Evolutionary conservation across 106 monocot species (phyloP).

Genomic region (Triglochin maritima): DNA sequence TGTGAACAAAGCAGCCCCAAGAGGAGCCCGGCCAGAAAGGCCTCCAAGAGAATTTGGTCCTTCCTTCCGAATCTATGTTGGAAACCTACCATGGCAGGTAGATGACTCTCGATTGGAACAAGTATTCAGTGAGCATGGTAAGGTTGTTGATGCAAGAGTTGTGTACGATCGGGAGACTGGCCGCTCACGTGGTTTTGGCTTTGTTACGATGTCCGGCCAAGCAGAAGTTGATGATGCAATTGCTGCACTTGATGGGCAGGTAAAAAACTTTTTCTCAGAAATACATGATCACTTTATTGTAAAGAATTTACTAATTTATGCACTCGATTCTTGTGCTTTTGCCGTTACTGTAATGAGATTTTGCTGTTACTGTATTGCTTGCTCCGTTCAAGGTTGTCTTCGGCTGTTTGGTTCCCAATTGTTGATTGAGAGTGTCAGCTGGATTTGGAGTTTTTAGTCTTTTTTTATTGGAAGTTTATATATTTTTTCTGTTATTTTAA

Average conservation of each 20-base stretch:
- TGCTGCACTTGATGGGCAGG: conserved; percentile 91
- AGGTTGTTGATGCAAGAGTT: conserved; percentile 64
- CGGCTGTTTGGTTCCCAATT: too few relatives aligned
- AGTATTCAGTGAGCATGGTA: conserved; percentile 76
- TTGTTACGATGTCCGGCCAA: conserved; percentile 68
- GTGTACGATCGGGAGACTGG: conserved; percentile 81
- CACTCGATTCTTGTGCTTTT: too few relatives aligned
- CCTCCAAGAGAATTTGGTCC: conserved; percentile 22
- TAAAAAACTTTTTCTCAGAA: conserved; percentile 6
- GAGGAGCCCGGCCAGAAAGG: conserved; percentile 54
- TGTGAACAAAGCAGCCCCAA: conserved; percentile 78
- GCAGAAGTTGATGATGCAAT: conserved; percentile 78
- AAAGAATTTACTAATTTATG: too few relatives aligned
- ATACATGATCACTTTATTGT: background rate
- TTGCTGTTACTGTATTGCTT: too few relatives aligned
- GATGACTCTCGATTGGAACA: conserved; percentile 71
- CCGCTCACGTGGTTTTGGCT: conserved; percentile 88
- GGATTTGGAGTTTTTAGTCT: too few relatives aligned
- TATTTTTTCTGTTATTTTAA: background rate
- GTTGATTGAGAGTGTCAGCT: too few relatives aligned
- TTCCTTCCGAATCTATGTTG: conserved; percentile 67
- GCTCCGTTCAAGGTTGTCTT: too few relatives aligned
- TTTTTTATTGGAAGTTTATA: background rate
- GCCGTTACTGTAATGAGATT: too few relatives aligned
- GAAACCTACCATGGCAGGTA: conserved; percentile 84